Percentiles rank a stretch among this genome's conserved stretches.
phyloP scores from a whole-genome alignment of 2,329 filamentous ascomycete genomes.

The Aspergillus uvarum region DNA sequence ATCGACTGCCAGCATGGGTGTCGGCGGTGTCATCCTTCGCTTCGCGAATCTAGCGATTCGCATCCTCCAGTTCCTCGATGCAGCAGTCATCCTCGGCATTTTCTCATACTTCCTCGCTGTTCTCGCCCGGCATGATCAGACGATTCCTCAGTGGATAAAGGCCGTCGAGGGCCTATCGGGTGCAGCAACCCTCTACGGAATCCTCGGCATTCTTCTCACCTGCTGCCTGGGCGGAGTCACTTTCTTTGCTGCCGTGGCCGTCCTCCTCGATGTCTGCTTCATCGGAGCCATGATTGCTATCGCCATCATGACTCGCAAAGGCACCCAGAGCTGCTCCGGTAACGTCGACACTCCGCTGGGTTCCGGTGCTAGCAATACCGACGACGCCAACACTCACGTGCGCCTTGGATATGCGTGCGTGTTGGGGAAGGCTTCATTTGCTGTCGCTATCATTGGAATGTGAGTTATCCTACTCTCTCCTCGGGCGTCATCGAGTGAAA shows the following conservation, averaged over 20 bases:
- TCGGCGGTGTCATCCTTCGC: conserved; percentile 64
- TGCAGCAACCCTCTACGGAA: conserved; percentile 69
- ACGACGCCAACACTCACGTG: conserved; percentile 50
- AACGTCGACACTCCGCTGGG: conserved; percentile 69
- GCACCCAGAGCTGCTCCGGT: conserved; percentile 65
- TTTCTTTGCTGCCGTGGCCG: conserved; percentile 69
- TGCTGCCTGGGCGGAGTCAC: conserved; percentile 75
- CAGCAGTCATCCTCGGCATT: conserved; percentile 71
- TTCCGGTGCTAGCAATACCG: conserved; percentile 54
- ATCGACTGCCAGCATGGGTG: conserved; percentile 53
- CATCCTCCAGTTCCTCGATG: conserved; percentile 69
- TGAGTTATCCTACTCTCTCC: conserved; percentile 44
- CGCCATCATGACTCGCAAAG: conserved; percentile 69
- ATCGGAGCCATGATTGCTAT: conserved; percentile 77
- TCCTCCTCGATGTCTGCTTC: conserved; percentile 76
- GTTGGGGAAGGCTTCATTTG: conserved; percentile 74
- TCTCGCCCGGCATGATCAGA: conserved; percentile 62
- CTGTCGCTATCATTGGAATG: conserved; percentile 75
- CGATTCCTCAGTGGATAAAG: conserved; percentile 64
- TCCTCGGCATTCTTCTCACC: conserved; percentile 70
- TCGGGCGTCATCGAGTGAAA: neutral
- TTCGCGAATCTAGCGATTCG: conserved; percentile 70
- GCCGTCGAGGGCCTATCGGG: conserved; percentile 80
- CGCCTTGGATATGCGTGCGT: conserved; percentile 63
- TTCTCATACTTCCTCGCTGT: conserved; percentile 83